A percentile compares a stretch with the other conserved stretches of the same genome.
These are phyloP conservation scores for Rhododendron mucronatum DNA, from an alignment of 148 eudicot species.

Conservation along the genomic window DNA sequence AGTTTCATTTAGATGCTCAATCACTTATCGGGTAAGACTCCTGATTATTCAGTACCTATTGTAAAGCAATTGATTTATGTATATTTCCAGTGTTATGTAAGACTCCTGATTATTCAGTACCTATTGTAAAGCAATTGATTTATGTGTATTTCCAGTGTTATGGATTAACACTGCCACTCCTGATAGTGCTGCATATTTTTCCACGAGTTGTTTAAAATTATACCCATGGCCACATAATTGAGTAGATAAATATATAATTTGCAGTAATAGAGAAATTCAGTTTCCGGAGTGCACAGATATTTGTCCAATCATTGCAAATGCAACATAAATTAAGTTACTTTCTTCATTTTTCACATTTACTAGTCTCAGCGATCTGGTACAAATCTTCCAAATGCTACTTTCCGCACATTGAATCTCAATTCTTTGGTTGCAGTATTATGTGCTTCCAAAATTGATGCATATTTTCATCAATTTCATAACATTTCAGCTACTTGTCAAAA, in stretches of 20 bases:
- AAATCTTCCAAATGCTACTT: not conserved
- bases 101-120: not conserved
- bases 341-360: not conserved
- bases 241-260: not conserved
- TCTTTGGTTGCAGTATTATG: not conserved
- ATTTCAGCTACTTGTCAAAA: not conserved
- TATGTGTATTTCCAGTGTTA: not conserved
- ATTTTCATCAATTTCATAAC: not conserved
- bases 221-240: not conserved
- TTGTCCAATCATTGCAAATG: not conserved
- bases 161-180: not conserved
- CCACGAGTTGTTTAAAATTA: not conserved
- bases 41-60: not conserved
- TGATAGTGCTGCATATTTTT: not conserved
- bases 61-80: not conserved
- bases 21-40: not conserved
- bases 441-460: not conserved
- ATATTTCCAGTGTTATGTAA: not conserved
- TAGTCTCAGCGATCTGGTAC: not conserved
- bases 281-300: not conserved
- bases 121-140: not conserved
- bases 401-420: not conserved
- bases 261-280: not conserved
- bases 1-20: not conserved
- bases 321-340: not conserved